Evolutionary conservation across 73 alveolate genomes (phyloP).

Genomic region (Diophrys sp.): DNA sequence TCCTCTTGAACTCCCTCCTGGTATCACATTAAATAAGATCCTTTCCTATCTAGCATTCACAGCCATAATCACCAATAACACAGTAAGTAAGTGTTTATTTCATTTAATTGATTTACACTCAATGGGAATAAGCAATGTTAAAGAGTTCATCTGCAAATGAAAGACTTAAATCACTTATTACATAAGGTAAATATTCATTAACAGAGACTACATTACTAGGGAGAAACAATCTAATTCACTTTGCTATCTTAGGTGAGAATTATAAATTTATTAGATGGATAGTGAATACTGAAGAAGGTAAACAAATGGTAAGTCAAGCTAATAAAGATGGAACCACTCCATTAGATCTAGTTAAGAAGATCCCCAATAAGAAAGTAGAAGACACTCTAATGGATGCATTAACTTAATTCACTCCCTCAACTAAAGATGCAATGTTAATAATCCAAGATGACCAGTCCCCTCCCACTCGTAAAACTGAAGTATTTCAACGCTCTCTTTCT

Average conservation of each 20-base stretch:
- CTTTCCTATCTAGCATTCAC: too few species aligned
- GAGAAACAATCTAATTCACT: background rate
- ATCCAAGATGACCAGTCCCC: too few species aligned
- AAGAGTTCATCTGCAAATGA: background rate
- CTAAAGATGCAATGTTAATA: too few species aligned
- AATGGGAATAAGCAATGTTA: background rate
- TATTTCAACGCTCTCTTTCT: too few species aligned
- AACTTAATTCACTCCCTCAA: too few species aligned
- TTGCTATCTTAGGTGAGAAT: constrained; percentile 10
- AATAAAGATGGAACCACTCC: constrained; percentile 2
- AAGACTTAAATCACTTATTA: background rate
- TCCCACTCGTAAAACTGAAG: too few species aligned
- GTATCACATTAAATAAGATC: too few species aligned
- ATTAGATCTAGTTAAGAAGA: background rate
- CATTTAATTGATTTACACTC: background rate
- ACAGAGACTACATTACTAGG: background rate
- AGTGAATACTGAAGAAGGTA: background rate
- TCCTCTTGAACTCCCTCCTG: too few species aligned
- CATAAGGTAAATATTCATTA: background rate
- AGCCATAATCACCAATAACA: too few species aligned
- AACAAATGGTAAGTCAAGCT: background rate
- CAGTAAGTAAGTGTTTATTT: too few species aligned
- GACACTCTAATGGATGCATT: too few species aligned
- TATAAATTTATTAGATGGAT: background rate
- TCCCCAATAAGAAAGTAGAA: background rate